Base-by-base conservation (phyloP, 192 early-diverging fungal species). In the Linnemannia hyalina region DNA sequence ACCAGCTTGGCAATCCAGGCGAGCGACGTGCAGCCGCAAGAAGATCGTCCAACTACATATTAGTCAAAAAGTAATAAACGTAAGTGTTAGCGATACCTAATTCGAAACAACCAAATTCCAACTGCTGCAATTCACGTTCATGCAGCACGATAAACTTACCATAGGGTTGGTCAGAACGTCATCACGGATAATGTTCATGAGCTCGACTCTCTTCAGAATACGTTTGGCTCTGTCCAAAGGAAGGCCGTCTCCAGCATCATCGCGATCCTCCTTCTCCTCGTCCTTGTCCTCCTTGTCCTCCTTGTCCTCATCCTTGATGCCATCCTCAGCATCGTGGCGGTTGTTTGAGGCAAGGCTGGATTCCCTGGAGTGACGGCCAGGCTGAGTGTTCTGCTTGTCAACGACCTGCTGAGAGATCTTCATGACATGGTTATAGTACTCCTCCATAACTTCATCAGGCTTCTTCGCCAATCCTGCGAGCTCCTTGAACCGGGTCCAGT, bases 401-500 rank as follows among this genome's bases (percentile, higher is more conserved):
- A 95, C 80, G 20, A 94, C 88, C 70, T 94, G 93, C 69, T 93
- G 90, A 55, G 93, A 96, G 26, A 90, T 82, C 42, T 70, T 70
- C 70, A 95, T 88, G 1, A 95, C 82, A 44, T 94, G 91, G 38
- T 90, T 73, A 72, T 90, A 94, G 81, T 95, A 93, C 11, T 87
- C 87, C 57, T 95, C 93, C 72, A 97, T 85, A 6, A 91, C 91
- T 29, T 95, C 93, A 71, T 93, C 92, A 7, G 94, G 83, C 85
- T 96, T 95, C 60, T 90, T 90, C 18, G 82, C 76, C 38, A 97
- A 73, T 46, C 93, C 92, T 47, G 94, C 87, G 18, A 96, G 81
- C 63, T 94, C 93, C 68, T 93, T 94, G 89, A 97, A 96, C 5
- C 90, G 87, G 1, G 84, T 87, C 96, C 96, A 97, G 49, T 86